Percentiles rank a stretch among this genome's conserved stretches.
Evolutionary conservation across 108 stramenopile species (phyloP).

Genomic region (Thalassiosira profunda): DNA sequence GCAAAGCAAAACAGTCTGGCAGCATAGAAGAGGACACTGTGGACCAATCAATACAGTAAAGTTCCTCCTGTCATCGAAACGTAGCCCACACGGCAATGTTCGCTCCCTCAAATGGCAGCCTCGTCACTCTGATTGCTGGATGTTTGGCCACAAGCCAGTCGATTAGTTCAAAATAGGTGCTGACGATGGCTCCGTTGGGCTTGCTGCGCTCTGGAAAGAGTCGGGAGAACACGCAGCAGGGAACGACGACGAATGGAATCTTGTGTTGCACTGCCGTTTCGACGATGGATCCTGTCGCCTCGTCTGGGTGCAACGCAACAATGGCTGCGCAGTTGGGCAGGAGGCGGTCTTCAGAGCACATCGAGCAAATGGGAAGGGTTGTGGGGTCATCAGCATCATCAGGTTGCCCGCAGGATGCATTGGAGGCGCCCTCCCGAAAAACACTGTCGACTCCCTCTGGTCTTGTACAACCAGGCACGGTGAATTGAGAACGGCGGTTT

Average conservation of each 20-base stretch:
- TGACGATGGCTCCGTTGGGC: conserved; percentile 37
- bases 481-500: conserved; percentile 48
- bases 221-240: conserved; percentile 87
- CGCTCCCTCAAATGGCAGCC: conserved; percentile 71
- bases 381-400: conserved; percentile 30
- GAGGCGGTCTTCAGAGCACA: conserved; percentile 26
- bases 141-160: conserved; percentile 65
- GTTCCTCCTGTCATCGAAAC: conserved; percentile 41
- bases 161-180: conserved; percentile 73
- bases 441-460: conserved; percentile 60
- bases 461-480: conserved; percentile 60
- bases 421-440: conserved; percentile 47
- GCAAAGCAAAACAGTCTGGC: no score
- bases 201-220: conserved; percentile 66
- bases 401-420: conserved; percentile 21
- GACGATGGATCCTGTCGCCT: conserved; percentile 86
- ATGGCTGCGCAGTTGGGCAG: conserved; percentile 58
- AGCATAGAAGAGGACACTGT: no score
- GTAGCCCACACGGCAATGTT: conserved; percentile 71
- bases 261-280: conserved; percentile 64
- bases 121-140: conserved; percentile 57
- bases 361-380: conserved; percentile 39
- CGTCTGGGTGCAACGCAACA: conserved; percentile 89
- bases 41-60: no score
- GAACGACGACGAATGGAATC: conserved; percentile 83